Conservation (phyloP, 1,284 basidiomycete species). For the Ganoderma lucidum region DNA sequence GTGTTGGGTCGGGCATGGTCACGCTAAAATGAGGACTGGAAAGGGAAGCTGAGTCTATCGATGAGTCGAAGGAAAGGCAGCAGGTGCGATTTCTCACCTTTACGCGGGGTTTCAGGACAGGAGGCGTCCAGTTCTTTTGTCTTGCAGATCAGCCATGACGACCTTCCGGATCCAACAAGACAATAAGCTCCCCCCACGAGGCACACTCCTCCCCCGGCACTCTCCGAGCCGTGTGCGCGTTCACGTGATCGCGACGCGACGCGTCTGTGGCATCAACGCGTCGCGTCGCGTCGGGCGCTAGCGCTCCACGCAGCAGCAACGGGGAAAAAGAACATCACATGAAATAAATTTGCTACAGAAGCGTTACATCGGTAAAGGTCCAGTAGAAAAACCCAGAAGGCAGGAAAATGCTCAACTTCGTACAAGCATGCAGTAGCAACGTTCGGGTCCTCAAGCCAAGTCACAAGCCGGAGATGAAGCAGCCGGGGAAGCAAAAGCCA, state of each 20-base stretch:
- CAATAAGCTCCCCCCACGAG: constrained; percentile 1
- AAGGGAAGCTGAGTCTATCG: not conserved
- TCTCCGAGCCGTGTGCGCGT: constrained; percentile 17
- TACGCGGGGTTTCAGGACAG: not conserved
- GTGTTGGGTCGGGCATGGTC: constrained; percentile 1
- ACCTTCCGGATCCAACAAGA: constrained; percentile 3
- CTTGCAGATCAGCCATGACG: constrained; percentile 9
- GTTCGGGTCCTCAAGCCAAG: not conserved
- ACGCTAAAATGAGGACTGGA: constrained; percentile 8
- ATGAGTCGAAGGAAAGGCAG: constrained; percentile 1
- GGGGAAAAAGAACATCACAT: not conserved
- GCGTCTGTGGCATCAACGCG: constrained; percentile 8
- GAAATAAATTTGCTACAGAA: not conserved
- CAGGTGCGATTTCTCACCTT: not conserved
- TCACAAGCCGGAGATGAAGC: not conserved
- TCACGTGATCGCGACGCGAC: constrained; percentile 24
- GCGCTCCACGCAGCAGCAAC: not conserved
- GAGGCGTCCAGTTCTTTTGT: constrained; percentile 7
- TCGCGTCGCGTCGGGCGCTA: not conserved
- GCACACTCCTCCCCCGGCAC: not conserved
- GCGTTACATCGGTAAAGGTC: not conserved
- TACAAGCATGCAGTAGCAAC: not conserved
- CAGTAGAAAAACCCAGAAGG: not conserved
- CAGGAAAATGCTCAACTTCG: not conserved
- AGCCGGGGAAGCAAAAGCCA: not conserved